Evolutionary conservation across 169 alveolate genomes (phyloP).

Genomic region (Eimeria necatrix): DNA sequence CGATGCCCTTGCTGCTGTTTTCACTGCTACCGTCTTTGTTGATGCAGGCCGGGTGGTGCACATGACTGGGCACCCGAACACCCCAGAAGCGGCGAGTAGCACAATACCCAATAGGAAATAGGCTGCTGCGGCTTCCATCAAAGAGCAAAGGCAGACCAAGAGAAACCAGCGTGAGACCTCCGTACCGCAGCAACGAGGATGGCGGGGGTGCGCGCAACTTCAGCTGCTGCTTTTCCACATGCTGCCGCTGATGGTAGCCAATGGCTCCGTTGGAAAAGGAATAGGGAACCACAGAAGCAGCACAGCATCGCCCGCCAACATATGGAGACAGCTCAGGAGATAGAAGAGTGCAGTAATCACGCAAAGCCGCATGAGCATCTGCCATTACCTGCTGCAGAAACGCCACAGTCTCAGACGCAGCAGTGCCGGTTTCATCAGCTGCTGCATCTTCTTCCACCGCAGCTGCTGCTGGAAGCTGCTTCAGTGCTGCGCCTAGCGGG

Average conservation of each 20-base stretch:
- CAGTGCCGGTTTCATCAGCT: neutral
- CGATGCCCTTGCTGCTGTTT: neutral
- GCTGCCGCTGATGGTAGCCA: conserved; percentile 24
- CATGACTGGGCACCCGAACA: neutral
- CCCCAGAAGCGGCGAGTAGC: conserved; percentile 69
- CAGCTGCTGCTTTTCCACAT: neutral
- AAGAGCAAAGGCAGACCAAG: conserved; percentile 63
- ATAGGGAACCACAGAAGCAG: conserved; percentile 22
- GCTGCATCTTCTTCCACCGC: conserved; percentile 49
- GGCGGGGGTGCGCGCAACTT: neutral
- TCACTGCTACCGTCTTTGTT: conserved; percentile 24
- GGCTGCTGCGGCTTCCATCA: conserved; percentile 58
- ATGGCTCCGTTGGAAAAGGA: neutral
- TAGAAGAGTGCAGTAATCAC: neutral
- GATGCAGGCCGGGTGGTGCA: conserved; percentile 48
- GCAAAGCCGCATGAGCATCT: conserved; percentile 44
- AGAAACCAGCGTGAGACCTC: conserved; percentile 53
- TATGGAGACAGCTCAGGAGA: conserved; percentile 64
- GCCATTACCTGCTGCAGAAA: conserved; percentile 43
- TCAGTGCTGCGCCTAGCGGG: conserved; percentile 29
- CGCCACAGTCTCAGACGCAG: conserved; percentile 34
- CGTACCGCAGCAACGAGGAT: conserved; percentile 46
- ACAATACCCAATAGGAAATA: conserved; percentile 60
- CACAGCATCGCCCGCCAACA: conserved; percentile 57
- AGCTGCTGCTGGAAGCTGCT: conserved; percentile 32